phyloP scores from a whole-genome alignment of 1,139 yeast species.

The Blastobotrys ciferrii region DNA sequence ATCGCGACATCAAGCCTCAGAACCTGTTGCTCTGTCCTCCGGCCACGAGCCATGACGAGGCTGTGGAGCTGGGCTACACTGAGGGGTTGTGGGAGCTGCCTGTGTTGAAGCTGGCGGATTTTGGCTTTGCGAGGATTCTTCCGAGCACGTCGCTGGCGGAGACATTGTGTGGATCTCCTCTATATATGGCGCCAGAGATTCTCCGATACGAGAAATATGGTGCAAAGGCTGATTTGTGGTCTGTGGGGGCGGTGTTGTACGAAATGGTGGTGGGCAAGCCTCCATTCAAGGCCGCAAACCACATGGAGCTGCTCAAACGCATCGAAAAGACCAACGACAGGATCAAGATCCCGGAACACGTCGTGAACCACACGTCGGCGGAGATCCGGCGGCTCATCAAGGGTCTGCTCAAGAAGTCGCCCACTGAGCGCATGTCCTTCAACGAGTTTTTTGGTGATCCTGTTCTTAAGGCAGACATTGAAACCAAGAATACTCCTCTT shows the following conservation, averaged over 20 bases:
- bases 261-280: constrained; percentile 96
- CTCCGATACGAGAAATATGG: constrained; percentile 90
- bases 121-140: constrained; percentile 92
- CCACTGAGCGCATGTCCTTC: constrained; percentile 84
- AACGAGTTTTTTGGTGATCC: constrained; percentile 72
- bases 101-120: constrained; percentile 88
- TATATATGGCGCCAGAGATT: constrained; percentile 98
- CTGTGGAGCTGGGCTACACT: constrained; percentile 54
- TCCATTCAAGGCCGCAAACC: constrained; percentile 91
- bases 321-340: constrained; percentile 79
- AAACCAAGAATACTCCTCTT: constrained; percentile 51
- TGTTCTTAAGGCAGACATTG: constrained; percentile 47
- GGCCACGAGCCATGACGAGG: constrained; percentile 58
- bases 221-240: constrained; percentile 97
- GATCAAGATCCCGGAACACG: constrained; percentile 63
- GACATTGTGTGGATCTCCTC: constrained; percentile 93
- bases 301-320: constrained; percentile 79
- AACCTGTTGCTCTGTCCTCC: constrained; percentile 80
- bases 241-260: constrained; percentile 92
- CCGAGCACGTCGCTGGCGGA: constrained; percentile 95
- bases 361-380: constrained; percentile 41
- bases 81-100: constrained; percentile 89
- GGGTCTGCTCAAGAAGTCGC: constrained; percentile 74
- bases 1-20: constrained; percentile 93
- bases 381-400: constrained; percentile 68